Base-by-base conservation (phyloP, 2,329 filamentous ascomycete species). In the Eurotiales sp. region DNA sequence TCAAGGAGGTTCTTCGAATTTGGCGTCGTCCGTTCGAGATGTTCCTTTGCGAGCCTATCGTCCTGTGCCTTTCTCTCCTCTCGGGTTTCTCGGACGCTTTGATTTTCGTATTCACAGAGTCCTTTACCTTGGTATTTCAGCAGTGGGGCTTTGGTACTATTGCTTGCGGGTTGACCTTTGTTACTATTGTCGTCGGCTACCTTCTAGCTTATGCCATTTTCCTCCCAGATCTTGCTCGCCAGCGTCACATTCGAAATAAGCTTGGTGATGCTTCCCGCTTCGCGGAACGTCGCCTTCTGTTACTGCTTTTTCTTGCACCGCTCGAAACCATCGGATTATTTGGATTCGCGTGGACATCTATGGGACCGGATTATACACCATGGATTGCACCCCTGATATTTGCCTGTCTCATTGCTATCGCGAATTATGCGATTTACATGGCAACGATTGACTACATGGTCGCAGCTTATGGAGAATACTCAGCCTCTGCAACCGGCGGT, bases 381-480 rank as follows among this genome's bases (percentile, higher is more conserved):
- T 90, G 86, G 86, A 81, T 87, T 19, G 83, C 77, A 0, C 82
- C 83, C 2, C 80, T 85, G 72, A 70, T 88, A 42, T 87, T 85
- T 56, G 77, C 78, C 1, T 76, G 75, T 14, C 72, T 87, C 40
- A 83, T 90, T 46, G 87, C 85, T 19, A 84, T 90, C 46, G 86
- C 86, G 50, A 90, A 90, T 61, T 87, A 86, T 52, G 73, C 80
- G 29, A 87, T 88, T 52, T 88, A 88, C 70, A 87, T 87, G 82
- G 83, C 85, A 1, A 87, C 85, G 1, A 86, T 88, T 56, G 84
- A 90, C 66, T 90, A 90, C 70, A 88, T 88, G 80, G 81, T 88
- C 30, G 84, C 83, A 52, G 83, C 85, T 0, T 88, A 89, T 60
- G 87, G 86, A 0, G 81, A 82, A 0, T 89, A 88, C 64, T 82